These are phyloP conservation scores for Lepidium didymum DNA, from an alignment of 345 rosid species.

Conservation along the genomic window DNA sequence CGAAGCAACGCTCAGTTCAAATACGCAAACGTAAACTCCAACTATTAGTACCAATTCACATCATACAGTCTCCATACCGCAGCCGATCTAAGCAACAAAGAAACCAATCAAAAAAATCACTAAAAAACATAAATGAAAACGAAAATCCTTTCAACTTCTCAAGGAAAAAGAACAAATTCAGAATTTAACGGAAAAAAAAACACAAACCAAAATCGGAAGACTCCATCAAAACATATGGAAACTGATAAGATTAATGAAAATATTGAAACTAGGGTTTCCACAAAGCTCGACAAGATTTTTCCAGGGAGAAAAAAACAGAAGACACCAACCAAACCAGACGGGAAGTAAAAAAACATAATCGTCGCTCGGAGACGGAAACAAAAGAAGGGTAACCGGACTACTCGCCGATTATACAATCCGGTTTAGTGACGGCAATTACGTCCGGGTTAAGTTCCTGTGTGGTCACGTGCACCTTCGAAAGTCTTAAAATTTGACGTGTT, in stretches of 20 bases:
- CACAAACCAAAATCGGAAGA: no score
- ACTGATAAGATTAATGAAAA: neutral
- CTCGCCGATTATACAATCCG: slow-evolving; percentile 60
- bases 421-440: slow-evolving; percentile 37
- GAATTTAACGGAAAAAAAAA: no score
- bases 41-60: slow-evolving; percentile 21
- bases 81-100: slow-evolving; percentile 38
- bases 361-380: neutral
- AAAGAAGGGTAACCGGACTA: slow-evolving; percentile 42
- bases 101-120: neutral
- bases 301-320: neutral
- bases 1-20: slow-evolving; percentile 11
- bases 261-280: slow-evolving; percentile 40
- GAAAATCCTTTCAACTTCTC: neutral
- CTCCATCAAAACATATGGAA: neutral
- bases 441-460: slow-evolving; percentile 70
- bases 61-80: slow-evolving; percentile 25
- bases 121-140: neutral
- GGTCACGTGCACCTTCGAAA: slow-evolving; percentile 7
- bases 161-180: neutral
- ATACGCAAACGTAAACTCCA: slow-evolving; percentile 1
- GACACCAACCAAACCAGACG: slow-evolving; percentile 12
- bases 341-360: neutral
- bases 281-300: slow-evolving; percentile 17
- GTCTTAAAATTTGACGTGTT: no score